Evolutionary conservation across 1,139 yeast species (phyloP), one percentile per base, ranked within the genome.

Genomic region (Hemisphaericaspora lyxosophila): DNA sequence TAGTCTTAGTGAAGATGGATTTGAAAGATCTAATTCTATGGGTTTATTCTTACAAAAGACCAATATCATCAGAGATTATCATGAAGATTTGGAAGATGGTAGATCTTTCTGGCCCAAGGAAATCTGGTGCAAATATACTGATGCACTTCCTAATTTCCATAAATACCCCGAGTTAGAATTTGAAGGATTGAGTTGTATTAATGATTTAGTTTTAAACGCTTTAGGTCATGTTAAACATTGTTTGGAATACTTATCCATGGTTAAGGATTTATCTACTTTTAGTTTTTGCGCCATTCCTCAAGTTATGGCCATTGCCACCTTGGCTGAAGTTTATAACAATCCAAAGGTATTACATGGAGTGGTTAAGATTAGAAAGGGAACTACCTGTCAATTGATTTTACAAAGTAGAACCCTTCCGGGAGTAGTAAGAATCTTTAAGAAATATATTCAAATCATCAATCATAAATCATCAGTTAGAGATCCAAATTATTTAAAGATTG

Each of bases 221-320:
- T 70, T 94, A 57, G 70, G 69, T 29, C 97, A 90, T 54, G 92
- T 79, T 30, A 78, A 77, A 40, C 94, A 88, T 54, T 86, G 83
- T 25, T 72, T 94, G 53, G 76, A 77, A 40, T 94, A 86, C 57
- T 73, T 94, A 42, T 76, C 94, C 18, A 71, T 82, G 49, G 78
- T 92, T 34, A 76, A 78, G 44, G 98, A 94, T 55, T 87, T 85
- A 40, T 80, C 96, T 0, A 68, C 85, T 36, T 92, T 88, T 70
- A 84, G 82, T 49, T 92, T 92, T 69, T 90, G 97, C 67, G 90
- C 97, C 13, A 92, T 92, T 56, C 98, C 98, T 14, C 98, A 92
- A 64, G 97, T 90, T 23, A 92, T 92, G 98, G 96, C 97, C 29
- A 84, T 92, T 58, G 97, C 97, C 7, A 88, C 97, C 0, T 71